Base-by-base conservation (phyloP, 495 filamentous ascomycete genomes). In the Staphylotrichum tortipilum region DNA sequence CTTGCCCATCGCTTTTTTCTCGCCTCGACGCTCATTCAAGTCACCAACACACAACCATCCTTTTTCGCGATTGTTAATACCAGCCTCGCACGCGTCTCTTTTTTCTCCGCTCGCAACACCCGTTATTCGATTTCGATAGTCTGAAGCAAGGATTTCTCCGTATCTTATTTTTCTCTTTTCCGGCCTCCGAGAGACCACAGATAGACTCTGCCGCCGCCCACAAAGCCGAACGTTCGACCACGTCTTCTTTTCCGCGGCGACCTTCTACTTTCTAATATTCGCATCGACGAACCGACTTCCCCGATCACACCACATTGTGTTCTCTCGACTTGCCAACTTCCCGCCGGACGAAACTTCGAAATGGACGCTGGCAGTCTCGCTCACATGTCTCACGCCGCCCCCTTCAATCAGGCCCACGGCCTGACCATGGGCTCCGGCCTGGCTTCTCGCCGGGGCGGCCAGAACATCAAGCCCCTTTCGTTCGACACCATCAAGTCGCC, bases 361-460 rank as follows among this genome's bases (percentile, higher is more conserved):
- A 92, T 95, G 82, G 85, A 95, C 89, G 82, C 90, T 79, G 92
- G 90, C 79, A 89, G 89, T 89, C 88, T 95, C 78, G 85, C 91
- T 89, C 92, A 95, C 77, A 97, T 98, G 94, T 85, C 88, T 68
- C 94, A 91, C 78, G 84, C n/a, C n/a, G n/a, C 86, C 73, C 78
- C 78, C 67, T 84, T 80, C 65, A 72, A 79, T 62, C 76, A 78
- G 67, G 74, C 78, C 67, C 76, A 78, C 71, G 81, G 80, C 64
- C 71, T 92, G 60, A 85, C 83, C 50, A 80, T 85, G 65, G 83
- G 88, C 54, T 83, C 85, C 54, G 85, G 86, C 53, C 85, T 94
- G 62, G 88, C 87, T 44, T 89, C 89, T 44, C 70, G 77, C 50
- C 83, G 89, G 42, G 82, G 85, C 49, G 87, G 85, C 56, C 75